Evolutionary conservation across 352 stramenopile genomes (phyloP).

Genomic region (Pythium phragmiticola): DNA sequence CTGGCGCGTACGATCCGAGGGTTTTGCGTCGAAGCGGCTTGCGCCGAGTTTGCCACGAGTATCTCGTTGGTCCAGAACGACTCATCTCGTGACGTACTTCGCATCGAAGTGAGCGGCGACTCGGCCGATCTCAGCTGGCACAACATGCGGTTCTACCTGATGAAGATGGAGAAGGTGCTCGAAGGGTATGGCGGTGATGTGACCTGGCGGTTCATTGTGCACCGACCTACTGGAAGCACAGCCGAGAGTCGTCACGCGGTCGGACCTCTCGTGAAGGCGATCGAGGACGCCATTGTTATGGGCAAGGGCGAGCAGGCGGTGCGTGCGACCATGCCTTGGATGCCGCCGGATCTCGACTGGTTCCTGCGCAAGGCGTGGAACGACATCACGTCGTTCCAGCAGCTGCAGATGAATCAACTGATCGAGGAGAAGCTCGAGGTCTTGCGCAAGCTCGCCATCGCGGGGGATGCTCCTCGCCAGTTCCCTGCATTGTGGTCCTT

Average conservation of each 20-base stretch:
- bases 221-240: background rate
- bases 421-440: slow-evolving; percentile 21
- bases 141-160: slow-evolving; percentile 19
- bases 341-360: slow-evolving; percentile 19
- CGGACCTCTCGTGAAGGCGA: background rate
- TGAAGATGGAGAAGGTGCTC: slow-evolving; percentile 25
- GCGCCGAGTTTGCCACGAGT: slow-evolving; percentile 13
- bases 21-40: slow-evolving; percentile 14
- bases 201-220: slow-evolving; percentile 3
- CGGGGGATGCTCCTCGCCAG: slow-evolving; percentile 1
- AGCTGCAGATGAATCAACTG: slow-evolving; percentile 16
- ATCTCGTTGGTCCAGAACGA: slow-evolving; percentile 3
- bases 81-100: slow-evolving; percentile 4
- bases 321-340: slow-evolving; percentile 10
- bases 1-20: slow-evolving; percentile 9
- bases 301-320: background rate
- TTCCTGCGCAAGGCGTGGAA: slow-evolving; percentile 19
- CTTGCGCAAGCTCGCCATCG: slow-evolving; percentile 17
- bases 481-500: slow-evolving; percentile 26
- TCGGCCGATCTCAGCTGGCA: background rate
- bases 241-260: background rate
- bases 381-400: slow-evolving; percentile 6
- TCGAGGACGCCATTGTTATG: background rate
- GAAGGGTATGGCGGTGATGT: slow-evolving; percentile 6
- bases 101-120: slow-evolving; percentile 16